Evolutionary conservation across 306 rosid genomes (phyloP).

Genomic region (Calophaca sinica): DNA sequence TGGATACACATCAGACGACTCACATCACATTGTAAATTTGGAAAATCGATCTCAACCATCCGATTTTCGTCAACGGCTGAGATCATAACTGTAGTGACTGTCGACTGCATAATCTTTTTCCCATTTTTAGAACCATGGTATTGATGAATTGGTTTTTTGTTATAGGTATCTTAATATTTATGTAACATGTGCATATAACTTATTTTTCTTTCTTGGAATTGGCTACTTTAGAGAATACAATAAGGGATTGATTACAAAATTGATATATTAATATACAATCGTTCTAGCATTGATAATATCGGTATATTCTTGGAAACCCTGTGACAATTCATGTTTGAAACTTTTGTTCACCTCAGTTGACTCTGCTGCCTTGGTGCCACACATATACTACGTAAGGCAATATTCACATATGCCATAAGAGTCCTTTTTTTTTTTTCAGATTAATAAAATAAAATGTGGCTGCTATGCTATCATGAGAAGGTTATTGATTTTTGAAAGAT

Average conservation of each 20-base stretch:
- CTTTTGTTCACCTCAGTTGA: conserved; percentile 24
- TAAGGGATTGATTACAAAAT: conserved; percentile 45
- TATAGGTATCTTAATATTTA: not conserved
- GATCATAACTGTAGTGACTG: too few relatives aligned
- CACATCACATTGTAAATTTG: too few relatives aligned
- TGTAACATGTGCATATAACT: not conserved
- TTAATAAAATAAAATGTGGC: conserved; percentile 8
- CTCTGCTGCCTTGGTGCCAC: conserved; percentile 45
- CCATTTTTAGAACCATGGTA: not conserved
- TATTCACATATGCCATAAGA: conserved; percentile 36
- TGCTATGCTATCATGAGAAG: conserved; percentile 50
- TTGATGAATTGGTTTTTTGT: not conserved
- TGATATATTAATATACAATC: conserved; percentile 58
- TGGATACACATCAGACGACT: too few relatives aligned
- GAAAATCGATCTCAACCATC: too few relatives aligned
- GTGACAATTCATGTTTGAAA: conserved; percentile 44
- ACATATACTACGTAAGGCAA: conserved; percentile 37
- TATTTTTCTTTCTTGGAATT: conserved; percentile 33
- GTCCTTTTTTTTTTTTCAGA: not conserved
- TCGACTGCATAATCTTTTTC: too few relatives aligned
- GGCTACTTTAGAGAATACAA: conserved; percentile 41
- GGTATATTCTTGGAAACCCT: conserved; percentile 39
- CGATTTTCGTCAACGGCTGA: too few relatives aligned
- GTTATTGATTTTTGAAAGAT: conserved; percentile 75
- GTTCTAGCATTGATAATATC: conserved; percentile 44